phyloP scores from a whole-genome alignment of 1,284 basidiomycete species.

The Heterobasidion annosum region DNA sequence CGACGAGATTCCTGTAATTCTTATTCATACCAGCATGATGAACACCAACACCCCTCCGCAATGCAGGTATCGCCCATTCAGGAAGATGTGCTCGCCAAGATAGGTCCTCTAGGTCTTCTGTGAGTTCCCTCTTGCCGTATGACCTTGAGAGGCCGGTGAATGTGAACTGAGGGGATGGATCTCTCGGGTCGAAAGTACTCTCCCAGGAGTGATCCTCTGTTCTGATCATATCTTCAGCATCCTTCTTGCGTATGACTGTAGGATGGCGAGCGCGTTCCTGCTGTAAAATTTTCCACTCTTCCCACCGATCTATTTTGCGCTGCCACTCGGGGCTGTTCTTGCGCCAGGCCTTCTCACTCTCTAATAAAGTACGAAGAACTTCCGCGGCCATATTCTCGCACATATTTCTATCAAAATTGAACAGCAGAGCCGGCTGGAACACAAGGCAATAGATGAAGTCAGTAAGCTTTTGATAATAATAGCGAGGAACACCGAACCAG shows the following conservation, averaged over 20 bases:
- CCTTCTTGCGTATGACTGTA: constrained; percentile 28
- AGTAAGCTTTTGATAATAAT: constrained; percentile 1
- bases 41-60: constrained; percentile 54
- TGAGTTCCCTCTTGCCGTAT: constrained; percentile 37
- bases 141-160: constrained; percentile 34
- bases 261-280: constrained; percentile 34
- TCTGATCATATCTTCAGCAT: constrained; percentile 21
- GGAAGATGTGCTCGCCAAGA: constrained; percentile 25
- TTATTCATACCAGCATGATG: constrained; percentile 68
- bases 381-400: constrained; percentile 45
- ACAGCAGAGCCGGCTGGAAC: constrained; percentile 52
- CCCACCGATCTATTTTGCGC: constrained; percentile 40
- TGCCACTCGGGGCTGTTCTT: constrained; percentile 37
- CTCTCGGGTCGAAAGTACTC: constrained; percentile 45
- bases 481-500: constrained; percentile 32
- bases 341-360: constrained; percentile 42
- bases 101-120: constrained; percentile 37
- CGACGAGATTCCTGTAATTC: constrained; percentile 47
- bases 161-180: constrained; percentile 50
- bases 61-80: constrained; percentile 34
- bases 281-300: constrained; percentile 34
- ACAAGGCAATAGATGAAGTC: neutral
- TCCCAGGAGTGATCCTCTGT: constrained; percentile 33
- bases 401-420: constrained; percentile 51
- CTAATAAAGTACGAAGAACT: constrained; percentile 27